A percentile compares a stretch with the other conserved stretches of the same genome.
Conservation (phyloP, 345 rosid species). For the Gossypium raimondii region DNA sequence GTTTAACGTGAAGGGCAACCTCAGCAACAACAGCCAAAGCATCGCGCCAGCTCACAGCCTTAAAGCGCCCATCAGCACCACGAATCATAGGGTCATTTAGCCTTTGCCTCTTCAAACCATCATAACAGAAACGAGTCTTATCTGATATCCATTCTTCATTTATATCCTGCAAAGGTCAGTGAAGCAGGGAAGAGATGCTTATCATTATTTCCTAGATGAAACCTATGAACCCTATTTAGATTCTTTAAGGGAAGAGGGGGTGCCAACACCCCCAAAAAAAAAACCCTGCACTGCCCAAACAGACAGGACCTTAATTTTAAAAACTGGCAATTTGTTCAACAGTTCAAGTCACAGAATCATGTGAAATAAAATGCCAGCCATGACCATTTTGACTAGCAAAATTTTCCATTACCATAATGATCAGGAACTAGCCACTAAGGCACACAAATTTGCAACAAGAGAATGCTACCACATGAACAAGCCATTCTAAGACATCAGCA, state of each 20-base stretch:
- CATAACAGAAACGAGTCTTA: conserved; percentile 91
- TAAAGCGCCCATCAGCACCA: conserved; percentile 82
- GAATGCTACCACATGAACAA: not conserved
- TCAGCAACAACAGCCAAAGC: conserved; percentile 91
- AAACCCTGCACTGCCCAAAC: no score
- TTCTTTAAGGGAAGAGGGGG: not conserved
- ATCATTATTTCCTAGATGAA: not conserved
- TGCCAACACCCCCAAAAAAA: no score
- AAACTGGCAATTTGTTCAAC: no score
- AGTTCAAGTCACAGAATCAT: no score
- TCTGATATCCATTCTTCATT: conserved; percentile 99
- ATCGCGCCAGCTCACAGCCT: conserved; percentile 92
- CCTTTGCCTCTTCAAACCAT: conserved; percentile 98
- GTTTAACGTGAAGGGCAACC: conserved; percentile 62
- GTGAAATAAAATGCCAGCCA: not conserved
- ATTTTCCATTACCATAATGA: no score
- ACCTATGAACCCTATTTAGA: not conserved
- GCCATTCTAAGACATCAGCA: not conserved
- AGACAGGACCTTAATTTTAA: no score
- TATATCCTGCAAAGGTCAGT: conserved; percentile 62
- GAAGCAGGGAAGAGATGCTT: conserved; percentile 12
- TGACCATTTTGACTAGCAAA: no score
- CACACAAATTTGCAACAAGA: not conserved
- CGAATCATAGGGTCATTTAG: conserved; percentile 98
- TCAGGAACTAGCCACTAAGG: no score